Evolutionary conservation across 2,329 filamentous ascomycete species (phyloP).

Genomic region (Talaromyces rugulosus): DNA sequence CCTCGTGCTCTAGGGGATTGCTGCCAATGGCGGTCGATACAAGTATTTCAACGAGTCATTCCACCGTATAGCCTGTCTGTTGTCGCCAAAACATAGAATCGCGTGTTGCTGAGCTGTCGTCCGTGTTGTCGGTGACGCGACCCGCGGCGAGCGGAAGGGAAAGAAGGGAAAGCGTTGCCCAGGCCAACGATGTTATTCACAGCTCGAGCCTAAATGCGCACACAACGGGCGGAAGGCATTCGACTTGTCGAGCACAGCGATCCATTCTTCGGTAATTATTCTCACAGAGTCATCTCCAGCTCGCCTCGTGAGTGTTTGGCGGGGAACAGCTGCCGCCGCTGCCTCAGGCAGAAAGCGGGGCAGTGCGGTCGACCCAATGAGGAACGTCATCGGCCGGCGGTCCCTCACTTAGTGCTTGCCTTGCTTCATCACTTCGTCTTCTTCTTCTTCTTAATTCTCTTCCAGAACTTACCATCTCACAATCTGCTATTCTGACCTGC

Average conservation of each 20-base stretch:
- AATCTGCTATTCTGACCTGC: neutral
- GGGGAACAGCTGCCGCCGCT: neutral
- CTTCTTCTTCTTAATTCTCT: neutral
- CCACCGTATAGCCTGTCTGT: neutral
- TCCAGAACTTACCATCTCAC: neutral
- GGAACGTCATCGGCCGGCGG: neutral
- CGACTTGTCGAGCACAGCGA: neutral
- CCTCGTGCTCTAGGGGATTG: neutral
- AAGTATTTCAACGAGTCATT: neutral
- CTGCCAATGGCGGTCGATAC: neutral
- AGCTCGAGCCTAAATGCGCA: neutral
- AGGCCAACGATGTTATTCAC: neutral
- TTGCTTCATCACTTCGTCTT: neutral
- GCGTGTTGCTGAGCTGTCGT: neutral
- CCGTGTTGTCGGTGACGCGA: slow-evolving; percentile 6
- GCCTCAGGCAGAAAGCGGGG: slow-evolving; percentile 15
- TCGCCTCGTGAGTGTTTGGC: neutral
- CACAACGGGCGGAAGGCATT: neutral
- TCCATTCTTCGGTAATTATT: neutral
- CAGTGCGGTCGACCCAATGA: neutral
- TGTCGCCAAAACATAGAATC: neutral
- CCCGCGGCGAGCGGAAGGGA: slow-evolving; percentile 2
- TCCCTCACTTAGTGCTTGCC: slow-evolving; percentile 12
- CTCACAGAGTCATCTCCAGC: neutral
- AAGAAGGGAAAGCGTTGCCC: neutral